phyloP scores from a whole-genome alignment of 177 flowering plant genomes.

The Tripterygium wilfordii region DNA sequence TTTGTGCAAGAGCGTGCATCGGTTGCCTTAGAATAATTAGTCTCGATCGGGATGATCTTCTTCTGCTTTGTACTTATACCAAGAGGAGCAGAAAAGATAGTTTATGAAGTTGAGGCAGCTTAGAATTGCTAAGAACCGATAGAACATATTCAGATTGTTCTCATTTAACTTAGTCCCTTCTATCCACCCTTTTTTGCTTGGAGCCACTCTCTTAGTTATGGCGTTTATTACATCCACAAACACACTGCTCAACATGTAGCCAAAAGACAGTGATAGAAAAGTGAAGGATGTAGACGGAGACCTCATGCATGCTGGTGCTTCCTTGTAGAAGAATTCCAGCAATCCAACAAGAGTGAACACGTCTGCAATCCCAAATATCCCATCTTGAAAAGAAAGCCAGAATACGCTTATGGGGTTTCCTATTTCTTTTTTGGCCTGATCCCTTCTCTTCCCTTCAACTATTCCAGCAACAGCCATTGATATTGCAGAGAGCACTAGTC shows the following conservation, averaged over 20 bases:
- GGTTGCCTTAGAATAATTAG: too few species aligned
- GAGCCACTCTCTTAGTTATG: not conserved
- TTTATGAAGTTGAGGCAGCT: not conserved
- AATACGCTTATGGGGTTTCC: not conserved
- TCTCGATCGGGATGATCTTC: too few species aligned
- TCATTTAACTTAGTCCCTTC: not conserved
- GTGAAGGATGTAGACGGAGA: constrained; percentile 5
- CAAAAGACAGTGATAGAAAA: constrained; percentile 1
- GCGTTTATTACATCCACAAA: constrained; percentile 3
- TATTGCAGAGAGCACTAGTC: constrained; percentile 1
- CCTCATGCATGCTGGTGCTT: constrained; percentile 6
- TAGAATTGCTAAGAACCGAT: constrained; percentile 6
- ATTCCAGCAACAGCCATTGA: constrained; percentile 4
- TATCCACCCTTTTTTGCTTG: constrained; percentile 5
- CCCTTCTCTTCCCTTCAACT: constrained; percentile 3
- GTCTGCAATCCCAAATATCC: constrained; percentile 6
- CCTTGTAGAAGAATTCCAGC: constrained; percentile 10
- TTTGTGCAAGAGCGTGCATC: too few species aligned
- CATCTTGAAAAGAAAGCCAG: constrained; percentile 10
- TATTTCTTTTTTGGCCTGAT: not conserved
- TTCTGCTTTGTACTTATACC: not conserved
- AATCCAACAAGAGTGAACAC: constrained; percentile 6
- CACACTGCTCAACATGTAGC: constrained; percentile 4
- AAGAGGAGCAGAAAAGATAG: not conserved
- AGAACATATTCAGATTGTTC: constrained; percentile 2